Evolutionary conservation across 2,329 filamentous ascomycete genomes (phyloP), one percentile per base, ranked within the genome.

Genomic region (Diplocarpon mali): DNA sequence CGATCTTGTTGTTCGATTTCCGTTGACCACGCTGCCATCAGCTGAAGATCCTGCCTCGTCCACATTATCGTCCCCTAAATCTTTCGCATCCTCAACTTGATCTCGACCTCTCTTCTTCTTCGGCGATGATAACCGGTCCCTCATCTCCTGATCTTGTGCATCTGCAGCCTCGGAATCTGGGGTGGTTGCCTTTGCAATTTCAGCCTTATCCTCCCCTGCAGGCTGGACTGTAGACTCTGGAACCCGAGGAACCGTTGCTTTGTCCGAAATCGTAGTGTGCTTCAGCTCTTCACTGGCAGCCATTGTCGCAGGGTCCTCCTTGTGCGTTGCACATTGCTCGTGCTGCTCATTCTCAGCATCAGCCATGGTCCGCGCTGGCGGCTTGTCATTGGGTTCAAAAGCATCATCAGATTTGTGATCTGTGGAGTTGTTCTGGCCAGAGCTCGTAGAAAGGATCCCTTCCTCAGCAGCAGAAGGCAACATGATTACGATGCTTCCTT

Each of bases 201-300:
- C 55, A 15, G 55, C 48, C 45, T 53, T 58, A 49, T 62, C 59
- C 47, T 61, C 57, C 27, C 55, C 56, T 20, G 50, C 53, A 20
- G 48, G 44, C 53, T 58, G 39, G 56, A 38, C 43, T 35, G 53
- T 46, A 29, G 55, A 48, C 54, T 57, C 42, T 58, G 56, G 50
- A 60, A 58, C 50, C 37, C 48, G 41, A 44, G 45, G 27, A 11
- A 37, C 27, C 12, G 50, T 38, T 13, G 49, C 40, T 62, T 68
- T 54, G 74, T 63, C 76, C 13, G 77, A 81, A 51, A 82, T 80
- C 42, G 66, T 70, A 9, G 77, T 78, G 51, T 81, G 75, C 64
- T 74, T 77, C 34, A 82, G 69, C 63, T 82, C 78, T 56, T 79
- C 72, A 49, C 78, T 72, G 30, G 78, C 69, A 41, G 76, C 76